Conservation (phyloP, 1,139 yeast species). For the Zygoascus sp. region DNA sequence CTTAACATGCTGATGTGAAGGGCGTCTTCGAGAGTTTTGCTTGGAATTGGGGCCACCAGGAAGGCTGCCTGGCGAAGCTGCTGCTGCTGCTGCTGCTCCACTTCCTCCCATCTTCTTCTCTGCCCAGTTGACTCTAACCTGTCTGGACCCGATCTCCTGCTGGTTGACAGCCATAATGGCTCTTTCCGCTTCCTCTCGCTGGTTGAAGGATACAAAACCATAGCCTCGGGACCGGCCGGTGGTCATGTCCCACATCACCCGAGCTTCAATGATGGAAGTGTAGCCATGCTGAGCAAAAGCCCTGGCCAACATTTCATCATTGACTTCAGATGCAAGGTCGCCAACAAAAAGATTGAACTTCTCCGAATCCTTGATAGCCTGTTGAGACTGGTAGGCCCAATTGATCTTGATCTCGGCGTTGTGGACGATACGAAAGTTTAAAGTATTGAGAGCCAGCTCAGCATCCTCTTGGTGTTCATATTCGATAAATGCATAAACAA, state of each 20-base stretch:
- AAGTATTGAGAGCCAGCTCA: constrained; percentile 52
- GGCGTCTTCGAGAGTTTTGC: not conserved
- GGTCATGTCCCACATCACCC: constrained; percentile 97
- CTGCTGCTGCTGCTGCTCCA: constrained; percentile 10
- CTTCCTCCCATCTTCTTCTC: constrained; percentile 47
- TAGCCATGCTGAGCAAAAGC: constrained; percentile 51
- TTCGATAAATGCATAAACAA: constrained; percentile 82
- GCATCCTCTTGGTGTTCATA: constrained; percentile 59
- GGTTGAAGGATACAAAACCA: constrained; percentile 80
- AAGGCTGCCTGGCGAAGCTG: too few relatives aligned
- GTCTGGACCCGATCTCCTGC: constrained; percentile 62
- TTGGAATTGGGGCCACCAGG: not conserved
- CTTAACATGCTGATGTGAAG: constrained; percentile 21
- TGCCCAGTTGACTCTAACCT: constrained; percentile 87
- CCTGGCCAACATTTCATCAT: constrained; percentile 62
- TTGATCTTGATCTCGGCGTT: constrained; percentile 55
- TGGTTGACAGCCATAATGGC: constrained; percentile 79
- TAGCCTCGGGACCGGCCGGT: constrained; percentile 88
- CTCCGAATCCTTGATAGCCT: constrained; percentile 45
- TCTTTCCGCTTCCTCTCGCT: constrained; percentile 63
- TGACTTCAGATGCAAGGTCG: constrained; percentile 76
- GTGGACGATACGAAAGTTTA: constrained; percentile 48
- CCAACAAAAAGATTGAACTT: constrained; percentile 77
- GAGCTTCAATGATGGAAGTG: constrained; percentile 69
- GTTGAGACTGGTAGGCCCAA: constrained; percentile 81